Evolutionary conservation across 164 flowering plant species (phyloP).

Genomic region (Macadamia tetraphylla): DNA sequence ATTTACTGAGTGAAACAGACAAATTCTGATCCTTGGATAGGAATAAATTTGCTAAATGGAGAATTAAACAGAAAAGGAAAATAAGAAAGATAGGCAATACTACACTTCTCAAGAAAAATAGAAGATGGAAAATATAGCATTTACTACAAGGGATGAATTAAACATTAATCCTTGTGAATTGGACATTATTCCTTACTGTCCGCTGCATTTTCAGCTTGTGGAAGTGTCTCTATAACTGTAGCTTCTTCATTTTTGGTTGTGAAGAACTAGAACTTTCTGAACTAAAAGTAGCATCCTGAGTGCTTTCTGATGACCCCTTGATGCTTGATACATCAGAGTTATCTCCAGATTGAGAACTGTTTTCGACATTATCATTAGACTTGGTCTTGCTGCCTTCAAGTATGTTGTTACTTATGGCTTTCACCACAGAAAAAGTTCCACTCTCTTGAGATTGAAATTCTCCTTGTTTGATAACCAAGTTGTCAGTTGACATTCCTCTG

Average conservation of each 20-base stretch:
- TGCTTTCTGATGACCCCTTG: neutral
- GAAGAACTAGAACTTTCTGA: constrained; percentile 3
- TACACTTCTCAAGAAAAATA: neutral
- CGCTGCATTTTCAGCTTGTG: neutral
- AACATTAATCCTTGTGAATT: neutral
- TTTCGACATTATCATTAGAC: neutral
- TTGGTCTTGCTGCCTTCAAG: neutral
- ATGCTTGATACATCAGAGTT: neutral
- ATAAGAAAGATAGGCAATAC: neutral
- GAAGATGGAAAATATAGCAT: neutral
- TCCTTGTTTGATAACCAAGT: neutral
- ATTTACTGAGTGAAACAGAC: too few relatives aligned
- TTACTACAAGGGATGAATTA: neutral
- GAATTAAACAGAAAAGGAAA: neutral
- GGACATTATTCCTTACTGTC: neutral
- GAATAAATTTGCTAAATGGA: neutral
- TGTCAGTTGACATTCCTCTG: neutral
- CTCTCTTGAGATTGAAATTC: neutral
- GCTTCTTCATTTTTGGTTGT: neutral
- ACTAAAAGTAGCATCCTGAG: neutral
- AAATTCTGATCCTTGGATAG: too few relatives aligned
- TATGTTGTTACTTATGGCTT: neutral
- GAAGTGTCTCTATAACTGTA: neutral
- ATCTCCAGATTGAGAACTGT: neutral
- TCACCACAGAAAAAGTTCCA: neutral